Evolutionary conservation across 768 basidiomycete species (phyloP), one percentile per base, ranked within the genome.

Genomic region (Calocybe gangraenosa): DNA sequence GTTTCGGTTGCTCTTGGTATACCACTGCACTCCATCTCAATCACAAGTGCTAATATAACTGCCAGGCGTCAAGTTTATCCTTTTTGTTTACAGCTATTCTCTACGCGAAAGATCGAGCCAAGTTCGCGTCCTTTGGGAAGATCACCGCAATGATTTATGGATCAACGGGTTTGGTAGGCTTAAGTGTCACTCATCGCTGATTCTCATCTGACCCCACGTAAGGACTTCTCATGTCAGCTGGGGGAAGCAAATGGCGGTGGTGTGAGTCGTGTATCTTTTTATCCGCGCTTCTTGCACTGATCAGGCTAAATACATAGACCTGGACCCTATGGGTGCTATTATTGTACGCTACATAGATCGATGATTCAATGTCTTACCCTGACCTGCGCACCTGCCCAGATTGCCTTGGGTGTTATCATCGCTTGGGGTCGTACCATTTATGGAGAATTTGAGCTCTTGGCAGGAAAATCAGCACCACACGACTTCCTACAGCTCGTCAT

Each of bases 61-160:
- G 42, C 10, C 49, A 92, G 90, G 76, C 40, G 81, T 89, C 51
- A 99, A 99, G 65, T 73, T 92, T 37, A 35, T 83, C 0, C 77
- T 99, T 34, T 98, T 98, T 68, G 30, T 92, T 3, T 96, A 92
- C 65, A 93, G 93, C 63, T 79, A 70, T 56, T 75, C 88, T 2
- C 74, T 95, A 36, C 81, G 90, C 21, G 76, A 74, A 23, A 80
- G 78, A 51, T 92, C 88, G 5, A 93, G 89, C 56, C 96, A 99
- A 65, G 95, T 99, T 2, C 79, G 80, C 37, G 81, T 96, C n/a
- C 76, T 96, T 21, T 97, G 92, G 92, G 90, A 96, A 63, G 95
- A 98, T 59, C 94, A 97, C 53, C 74, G 94, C 53, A 97, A 93
- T 57, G 95, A 95, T 57, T 60, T 92, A n/a, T 88, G 81, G 60